These are phyloP conservation scores for Cercospora nicotianae DNA, from an alignment of 2,329 filamentous ascomycete species.

Conservation along the genomic window DNA sequence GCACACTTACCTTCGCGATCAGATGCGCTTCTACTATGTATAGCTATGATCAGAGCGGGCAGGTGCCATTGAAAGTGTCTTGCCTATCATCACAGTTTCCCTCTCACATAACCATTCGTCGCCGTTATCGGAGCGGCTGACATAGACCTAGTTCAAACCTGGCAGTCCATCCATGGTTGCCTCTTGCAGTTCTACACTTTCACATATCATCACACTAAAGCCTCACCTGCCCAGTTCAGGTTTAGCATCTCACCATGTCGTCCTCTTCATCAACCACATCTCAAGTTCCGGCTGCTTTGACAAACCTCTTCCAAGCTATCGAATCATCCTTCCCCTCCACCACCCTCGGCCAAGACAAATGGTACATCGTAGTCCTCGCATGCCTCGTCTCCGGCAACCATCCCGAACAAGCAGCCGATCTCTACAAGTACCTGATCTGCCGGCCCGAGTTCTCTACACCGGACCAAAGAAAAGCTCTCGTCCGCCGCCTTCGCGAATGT, in stretches of 20 bases:
- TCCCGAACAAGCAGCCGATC: conserved; percentile 52
- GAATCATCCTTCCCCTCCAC: conserved; percentile 48
- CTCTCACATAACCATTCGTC: background rate
- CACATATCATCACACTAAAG: background rate
- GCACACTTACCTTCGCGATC: background rate
- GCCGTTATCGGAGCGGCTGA: background rate
- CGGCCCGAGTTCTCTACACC: conserved; percentile 50
- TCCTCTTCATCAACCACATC: background rate
- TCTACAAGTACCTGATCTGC: conserved; percentile 58
- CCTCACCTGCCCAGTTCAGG: background rate
- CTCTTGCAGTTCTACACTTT: background rate
- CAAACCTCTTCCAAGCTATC: conserved; percentile 26
- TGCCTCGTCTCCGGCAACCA: conserved; percentile 54
- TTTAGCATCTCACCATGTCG: background rate
- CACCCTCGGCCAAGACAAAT: conserved; percentile 47
- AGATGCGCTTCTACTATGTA: background rate
- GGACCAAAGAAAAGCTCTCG: conserved; percentile 48
- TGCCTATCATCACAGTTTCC: background rate
- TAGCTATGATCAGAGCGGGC: background rate
- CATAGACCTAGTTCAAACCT: background rate
- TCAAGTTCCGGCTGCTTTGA: background rate
- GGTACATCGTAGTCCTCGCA: conserved; percentile 43
- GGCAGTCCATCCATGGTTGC: background rate
- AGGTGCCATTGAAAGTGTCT: background rate
- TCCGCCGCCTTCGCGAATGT: conserved; percentile 57